Conservation (phyloP, 179 eudicot species). For the Patellifolia procumbens region DNA sequence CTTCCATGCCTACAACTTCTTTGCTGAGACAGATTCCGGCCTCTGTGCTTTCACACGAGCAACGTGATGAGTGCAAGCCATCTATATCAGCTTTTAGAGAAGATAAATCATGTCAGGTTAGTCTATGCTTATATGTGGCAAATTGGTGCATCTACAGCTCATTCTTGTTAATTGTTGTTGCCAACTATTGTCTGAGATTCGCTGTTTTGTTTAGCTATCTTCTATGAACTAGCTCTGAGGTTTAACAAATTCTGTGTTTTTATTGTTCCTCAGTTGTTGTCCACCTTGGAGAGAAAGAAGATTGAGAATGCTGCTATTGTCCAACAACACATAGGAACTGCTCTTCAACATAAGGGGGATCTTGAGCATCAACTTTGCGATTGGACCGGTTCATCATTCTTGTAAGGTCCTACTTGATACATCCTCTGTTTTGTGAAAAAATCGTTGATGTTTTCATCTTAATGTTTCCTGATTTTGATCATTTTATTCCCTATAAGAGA, state of each 20-base stretch:
- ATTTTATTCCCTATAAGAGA: not conserved
- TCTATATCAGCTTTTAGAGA: constrained; percentile 43
- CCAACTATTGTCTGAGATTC: not conserved
- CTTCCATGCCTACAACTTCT: constrained; percentile 45
- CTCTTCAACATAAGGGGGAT: constrained; percentile 45
- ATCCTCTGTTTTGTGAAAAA: not conserved
- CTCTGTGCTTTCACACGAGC: constrained; percentile 64
- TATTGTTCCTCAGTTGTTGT: constrained; percentile 30
- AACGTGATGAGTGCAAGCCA: constrained; percentile 55
- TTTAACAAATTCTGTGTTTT: constrained; percentile 3
- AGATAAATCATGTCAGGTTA: constrained; percentile 60
- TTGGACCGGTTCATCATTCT: constrained; percentile 54
- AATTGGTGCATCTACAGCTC: not conserved
- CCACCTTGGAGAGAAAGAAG: constrained; percentile 40
- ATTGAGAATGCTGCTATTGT: constrained; percentile 32
- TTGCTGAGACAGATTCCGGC: constrained; percentile 54
- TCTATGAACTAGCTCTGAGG: not conserved
- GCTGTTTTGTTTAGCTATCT: not conserved
- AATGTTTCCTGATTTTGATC: not conserved
- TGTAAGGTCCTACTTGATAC: constrained; percentile 46
- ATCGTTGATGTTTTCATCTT: not conserved
- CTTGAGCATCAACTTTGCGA: constrained; percentile 50
- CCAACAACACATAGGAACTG: constrained; percentile 35
- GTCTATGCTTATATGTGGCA: not conserved
- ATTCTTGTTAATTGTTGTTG: not conserved